Evolutionary conservation across 2,329 filamentous ascomycete genomes (phyloP), one percentile per base, ranked within the genome.

Genomic region (Verticillium isaacii): DNA sequence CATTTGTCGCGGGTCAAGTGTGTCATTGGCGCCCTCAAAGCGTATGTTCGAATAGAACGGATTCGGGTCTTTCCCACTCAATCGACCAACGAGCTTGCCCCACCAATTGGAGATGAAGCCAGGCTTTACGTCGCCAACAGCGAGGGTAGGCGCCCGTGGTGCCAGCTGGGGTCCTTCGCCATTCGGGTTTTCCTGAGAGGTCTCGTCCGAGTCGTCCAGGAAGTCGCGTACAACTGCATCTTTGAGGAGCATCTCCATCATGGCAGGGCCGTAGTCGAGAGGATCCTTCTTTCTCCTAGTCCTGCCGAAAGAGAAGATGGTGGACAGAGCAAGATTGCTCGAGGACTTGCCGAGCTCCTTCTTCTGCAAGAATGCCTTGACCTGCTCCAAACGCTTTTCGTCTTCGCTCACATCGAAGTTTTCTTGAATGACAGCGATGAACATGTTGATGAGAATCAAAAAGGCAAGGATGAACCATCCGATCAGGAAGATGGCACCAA

Each of bases 371-470:
- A 98, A 99, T 1, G 94, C 92, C 70, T 93, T 94, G 64, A 99
- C 93, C 76, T 99, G 96, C 73, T 98, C 92, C 64, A 98, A 78
- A 23, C 96, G 92, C 77, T 99, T 99, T 74, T 98, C 93, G 72
- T 99, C 96, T 73, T 99, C 95, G 3, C 93, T 96, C 32, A 99
- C 93, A 76, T 99, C 95, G 73, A 99, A 99, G 71, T 97, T 99
- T 73, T 99, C 95, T 75, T 99, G 95, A 67, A 99, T 99, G 78
- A 99, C 95, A 82, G 95, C 95, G 91, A 99, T 98, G 81, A 99
- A 99, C 95, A 99, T 99, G 72, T 98, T 99, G 79, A 99, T 79
- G 64, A 98, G 85, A 77, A 99, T 96, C 73, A 98, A 94, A 74
- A 96, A 97, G 6, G 93, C 85, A 54, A 99, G 83, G 62, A 97